A percentile compares a stretch with the other conserved stretches of the same genome.
Conservation (phyloP, 2,329 filamentous ascomycete species). For the Pseudocercospora eumusae region DNA sequence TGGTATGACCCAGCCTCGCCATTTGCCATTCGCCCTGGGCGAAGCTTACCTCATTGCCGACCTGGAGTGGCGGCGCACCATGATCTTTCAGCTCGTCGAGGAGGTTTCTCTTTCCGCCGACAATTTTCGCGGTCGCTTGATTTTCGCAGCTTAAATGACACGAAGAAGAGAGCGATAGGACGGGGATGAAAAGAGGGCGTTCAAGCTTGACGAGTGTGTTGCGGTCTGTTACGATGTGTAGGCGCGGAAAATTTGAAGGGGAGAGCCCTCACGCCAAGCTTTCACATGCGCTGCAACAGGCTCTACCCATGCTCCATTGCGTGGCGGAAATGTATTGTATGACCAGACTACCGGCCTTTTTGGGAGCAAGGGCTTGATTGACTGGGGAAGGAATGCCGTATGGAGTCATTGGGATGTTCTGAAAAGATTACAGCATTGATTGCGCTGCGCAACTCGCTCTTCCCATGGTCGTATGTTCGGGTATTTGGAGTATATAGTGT, state of each 20-base stretch:
- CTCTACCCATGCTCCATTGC: background rate
- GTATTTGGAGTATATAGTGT: no score
- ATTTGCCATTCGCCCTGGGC: background rate
- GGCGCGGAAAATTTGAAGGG: background rate
- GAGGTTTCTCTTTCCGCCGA: background rate
- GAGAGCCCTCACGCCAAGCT: background rate
- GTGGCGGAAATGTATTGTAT: no score
- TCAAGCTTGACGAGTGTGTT: no score
- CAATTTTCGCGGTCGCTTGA: background rate
- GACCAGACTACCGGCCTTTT: no score
- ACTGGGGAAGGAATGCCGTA: no score
- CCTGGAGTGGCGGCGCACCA: background rate
- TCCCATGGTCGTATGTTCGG: no score
- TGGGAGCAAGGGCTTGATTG: background rate
- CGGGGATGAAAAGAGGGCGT: no score
- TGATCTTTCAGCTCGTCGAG: background rate
- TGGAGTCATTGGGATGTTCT: no score
- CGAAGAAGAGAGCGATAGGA: background rate
- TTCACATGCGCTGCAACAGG: background rate
- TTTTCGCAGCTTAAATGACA: background rate
- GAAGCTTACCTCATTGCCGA: background rate
- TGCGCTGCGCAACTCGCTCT: no score
- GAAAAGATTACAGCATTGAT: no score
- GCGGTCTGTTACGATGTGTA: background rate
- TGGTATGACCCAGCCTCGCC: background rate